Evolutionary conservation across 2,329 filamentous ascomycete genomes (phyloP), one percentile per base, ranked within the genome.

Genomic region (Botryosphaeria dothidea): DNA sequence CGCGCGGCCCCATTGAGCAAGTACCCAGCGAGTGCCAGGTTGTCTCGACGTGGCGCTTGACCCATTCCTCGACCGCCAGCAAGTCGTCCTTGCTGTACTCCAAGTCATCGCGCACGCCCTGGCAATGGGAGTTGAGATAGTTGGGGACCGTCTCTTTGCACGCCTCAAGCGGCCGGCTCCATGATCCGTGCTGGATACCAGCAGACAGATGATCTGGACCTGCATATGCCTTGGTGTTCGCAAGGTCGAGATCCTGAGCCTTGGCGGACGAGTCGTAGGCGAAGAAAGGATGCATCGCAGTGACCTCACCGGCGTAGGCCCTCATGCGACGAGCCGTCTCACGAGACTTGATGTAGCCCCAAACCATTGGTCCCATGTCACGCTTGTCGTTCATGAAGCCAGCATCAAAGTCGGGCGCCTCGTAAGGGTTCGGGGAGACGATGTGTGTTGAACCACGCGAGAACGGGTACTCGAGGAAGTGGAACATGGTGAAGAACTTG

Each of bases 381-480:
- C 91, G 84, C 78, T 92, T 89, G 78, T 93, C 91, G 71, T 92
- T 93, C 90, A 93, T 92, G 81, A 93, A 93, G 23, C 90, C 90
- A 1, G 89, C 86, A 74, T 93, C 91, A 71, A 93, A 93, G 79
- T 93, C 91, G 0, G 90, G 90, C 15, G 82, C 80, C 51, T 89
- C 90, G 72, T 93, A 93, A 17, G 90, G 88, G 70, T 91, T 86
- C 2, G 90, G 79, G n/a, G 85, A 89, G 66, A 82, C 84, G 74
- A 92, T 91, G 77, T 92, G 88, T 2, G 86, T 91, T 61, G 78
- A 87, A 8, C 90, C 90, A 69, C 90, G 87, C 17, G 88, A 90
- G 84, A 92, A 92, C 0, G 90, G 90, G 71, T 91, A 92, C 79
- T 91, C 88, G 43, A 92, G 77, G 85, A 92, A 92, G 76, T 92